phyloP scores from a whole-genome alignment of 139 green algal species.

The Marvania coccoides region DNA sequence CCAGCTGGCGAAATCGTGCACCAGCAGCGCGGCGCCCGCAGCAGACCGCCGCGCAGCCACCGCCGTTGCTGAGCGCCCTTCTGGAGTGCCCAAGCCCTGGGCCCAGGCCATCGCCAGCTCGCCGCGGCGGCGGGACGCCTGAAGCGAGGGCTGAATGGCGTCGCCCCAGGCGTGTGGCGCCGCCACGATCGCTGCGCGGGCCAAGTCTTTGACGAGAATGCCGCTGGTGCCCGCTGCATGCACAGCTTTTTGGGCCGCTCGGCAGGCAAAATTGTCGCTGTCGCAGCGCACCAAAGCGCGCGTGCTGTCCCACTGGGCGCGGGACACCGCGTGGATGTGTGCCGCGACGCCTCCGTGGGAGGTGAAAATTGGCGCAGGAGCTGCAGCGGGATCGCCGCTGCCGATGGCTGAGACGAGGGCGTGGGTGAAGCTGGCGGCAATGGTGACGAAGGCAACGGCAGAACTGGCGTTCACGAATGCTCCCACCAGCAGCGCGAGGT shows the following conservation, averaged over 20 bases:
- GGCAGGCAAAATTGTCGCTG: not conserved
- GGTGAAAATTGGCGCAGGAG: conserved; percentile 1
- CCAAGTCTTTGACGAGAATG: not conserved
- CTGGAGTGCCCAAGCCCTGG: not conserved
- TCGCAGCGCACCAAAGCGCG: not conserved
- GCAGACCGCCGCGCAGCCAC: not conserved
- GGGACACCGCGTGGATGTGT: not conserved
- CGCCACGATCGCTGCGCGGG: not conserved
- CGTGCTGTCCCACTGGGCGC: not conserved
- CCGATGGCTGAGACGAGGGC: not conserved
- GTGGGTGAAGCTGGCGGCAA: conserved; percentile 12
- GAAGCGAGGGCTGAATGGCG: not conserved
- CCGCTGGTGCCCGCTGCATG: not conserved
- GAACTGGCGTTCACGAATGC: not conserved
- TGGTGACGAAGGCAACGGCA: not conserved
- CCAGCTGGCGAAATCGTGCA: not conserved
- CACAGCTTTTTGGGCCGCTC: not conserved
- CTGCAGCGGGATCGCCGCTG: not conserved
- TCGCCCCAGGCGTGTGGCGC: not conserved
- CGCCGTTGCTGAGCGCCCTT: not conserved
- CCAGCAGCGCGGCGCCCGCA: not conserved
- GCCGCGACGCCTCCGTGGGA: conserved; percentile 2
- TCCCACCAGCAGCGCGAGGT: conserved; percentile 1
- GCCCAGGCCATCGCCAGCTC: not conserved
- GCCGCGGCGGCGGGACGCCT: not conserved